Conservation (phyloP, 768 basidiomycete genomes). For the Kwoniella pini region DNA sequence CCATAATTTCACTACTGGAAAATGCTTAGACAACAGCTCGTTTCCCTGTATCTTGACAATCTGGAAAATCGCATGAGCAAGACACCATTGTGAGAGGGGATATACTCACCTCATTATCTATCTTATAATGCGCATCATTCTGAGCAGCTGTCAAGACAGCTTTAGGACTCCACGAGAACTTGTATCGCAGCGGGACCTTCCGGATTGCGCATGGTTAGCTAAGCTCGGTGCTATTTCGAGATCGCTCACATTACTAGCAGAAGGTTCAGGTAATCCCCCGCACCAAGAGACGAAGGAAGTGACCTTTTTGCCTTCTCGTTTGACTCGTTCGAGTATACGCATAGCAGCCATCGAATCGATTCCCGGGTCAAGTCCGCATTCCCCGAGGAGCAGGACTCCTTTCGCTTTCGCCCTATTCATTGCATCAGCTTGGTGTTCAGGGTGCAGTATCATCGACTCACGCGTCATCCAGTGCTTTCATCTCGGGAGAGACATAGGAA, state of each 20-base stretch:
- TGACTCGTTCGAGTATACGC: constrained; percentile 64
- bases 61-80: constrained; percentile 3
- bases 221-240: neutral
- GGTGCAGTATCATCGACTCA: too few species aligned
- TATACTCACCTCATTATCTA: constrained; percentile 61
- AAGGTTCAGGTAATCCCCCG: constrained; percentile 84
- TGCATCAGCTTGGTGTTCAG: constrained; percentile 33
- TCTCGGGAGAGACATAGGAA: constrained; percentile 79
- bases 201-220: constrained; percentile 39
- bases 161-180: constrained; percentile 89
- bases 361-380: constrained; percentile 61
- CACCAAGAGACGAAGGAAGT: constrained; percentile 85
- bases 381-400: constrained; percentile 76
- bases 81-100: constrained; percentile 1
- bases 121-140: constrained; percentile 69
- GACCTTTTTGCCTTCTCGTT: constrained; percentile 61
- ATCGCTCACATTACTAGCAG: constrained; percentile 54
- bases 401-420: constrained; percentile 62
- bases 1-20: constrained; percentile 69
- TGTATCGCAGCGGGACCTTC: constrained; percentile 76
- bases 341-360: constrained; percentile 64
- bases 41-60: constrained; percentile 60
- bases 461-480: constrained; percentile 67
- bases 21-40: constrained; percentile 62
- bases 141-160: constrained; percentile 80